phyloP scores from a whole-genome alignment of 2,329 filamentous ascomycete genomes.

The Thelonectria discophora region DNA sequence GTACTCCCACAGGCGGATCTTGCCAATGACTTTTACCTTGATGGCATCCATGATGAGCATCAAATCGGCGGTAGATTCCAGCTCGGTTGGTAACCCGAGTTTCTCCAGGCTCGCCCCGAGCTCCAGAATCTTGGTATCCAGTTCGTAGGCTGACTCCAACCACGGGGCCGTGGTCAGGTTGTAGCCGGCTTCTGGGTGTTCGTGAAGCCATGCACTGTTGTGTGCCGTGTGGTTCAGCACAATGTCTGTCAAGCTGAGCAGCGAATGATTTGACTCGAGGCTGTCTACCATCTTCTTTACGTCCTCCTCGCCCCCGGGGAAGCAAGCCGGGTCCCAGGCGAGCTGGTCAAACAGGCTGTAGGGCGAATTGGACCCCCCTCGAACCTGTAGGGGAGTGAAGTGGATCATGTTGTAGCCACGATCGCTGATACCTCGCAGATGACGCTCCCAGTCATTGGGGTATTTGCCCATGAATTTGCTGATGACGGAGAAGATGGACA shows the following conservation, averaged over 20 bases:
- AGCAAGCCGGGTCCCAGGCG: slow-evolving; percentile 81
- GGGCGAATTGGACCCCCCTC: slow-evolving; percentile 91
- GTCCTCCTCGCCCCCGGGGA: slow-evolving; percentile 86
- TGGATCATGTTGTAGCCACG: slow-evolving; percentile 99
- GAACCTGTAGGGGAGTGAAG: slow-evolving; percentile 91
- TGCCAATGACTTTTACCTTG: slow-evolving; percentile 80
- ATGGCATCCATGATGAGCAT: slow-evolving; percentile 83
- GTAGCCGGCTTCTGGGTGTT: slow-evolving; percentile 95
- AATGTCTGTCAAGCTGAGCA: slow-evolving; percentile 92
- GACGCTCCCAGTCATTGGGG: slow-evolving; percentile 87
- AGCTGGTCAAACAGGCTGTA: slow-evolving; percentile 97
- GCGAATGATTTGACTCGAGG: slow-evolving; percentile 84
- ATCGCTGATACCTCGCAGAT: slow-evolving; percentile 86
- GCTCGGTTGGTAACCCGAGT: slow-evolving; percentile 78
- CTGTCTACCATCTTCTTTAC: slow-evolving; percentile 78
- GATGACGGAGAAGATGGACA: slow-evolving; percentile 92
- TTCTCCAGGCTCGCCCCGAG: slow-evolving; percentile 77
- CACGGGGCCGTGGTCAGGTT: slow-evolving; percentile 90
- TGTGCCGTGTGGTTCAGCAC: slow-evolving; percentile 98
- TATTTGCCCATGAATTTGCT: slow-evolving; percentile 99
- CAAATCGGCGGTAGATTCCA: slow-evolving; percentile 77
- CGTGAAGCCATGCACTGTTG: slow-evolving; percentile 92
- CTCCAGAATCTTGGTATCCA: slow-evolving; percentile 72
- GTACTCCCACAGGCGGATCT: slow-evolving; percentile 90
- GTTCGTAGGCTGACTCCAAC: slow-evolving; percentile 70